These are phyloP conservation scores for Begonia loranthoides DNA, from an alignment of 306 rosid genomes.

Conservation along the genomic window DNA sequence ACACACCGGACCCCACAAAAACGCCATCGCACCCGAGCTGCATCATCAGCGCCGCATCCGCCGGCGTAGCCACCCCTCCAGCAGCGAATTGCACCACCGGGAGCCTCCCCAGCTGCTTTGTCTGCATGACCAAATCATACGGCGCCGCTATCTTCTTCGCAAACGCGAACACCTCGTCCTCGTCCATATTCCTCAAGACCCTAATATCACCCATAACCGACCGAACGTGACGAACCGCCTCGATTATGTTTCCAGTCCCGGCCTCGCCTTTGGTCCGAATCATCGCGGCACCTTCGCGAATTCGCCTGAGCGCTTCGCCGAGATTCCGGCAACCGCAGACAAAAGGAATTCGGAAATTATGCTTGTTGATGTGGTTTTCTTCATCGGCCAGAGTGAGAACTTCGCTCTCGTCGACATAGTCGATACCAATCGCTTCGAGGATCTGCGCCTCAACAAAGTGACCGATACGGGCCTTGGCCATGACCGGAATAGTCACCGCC, in stretches of 20 bases:
- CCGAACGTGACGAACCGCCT: slow-evolving; percentile 76
- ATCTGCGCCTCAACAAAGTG: slow-evolving; percentile 91
- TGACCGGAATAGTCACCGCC: slow-evolving; percentile 80
- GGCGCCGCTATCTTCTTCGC: slow-evolving; percentile 78
- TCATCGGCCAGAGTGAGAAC: slow-evolving; percentile 76
- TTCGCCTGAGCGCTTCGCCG: slow-evolving; percentile 73
- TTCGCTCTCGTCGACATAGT: slow-evolving; percentile 79
- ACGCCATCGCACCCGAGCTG: slow-evolving; percentile 86
- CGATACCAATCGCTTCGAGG: slow-evolving; percentile 72
- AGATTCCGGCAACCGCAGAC: slow-evolving; percentile 89
- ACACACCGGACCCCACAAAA: slow-evolving; percentile 80
- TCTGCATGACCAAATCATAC: slow-evolving; percentile 77
- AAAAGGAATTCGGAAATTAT: slow-evolving; percentile 71
- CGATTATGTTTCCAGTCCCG: slow-evolving; percentile 67
- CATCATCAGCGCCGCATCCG: slow-evolving; percentile 91
- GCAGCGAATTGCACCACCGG: slow-evolving; percentile 91
- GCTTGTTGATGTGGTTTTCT: slow-evolving; percentile 78
- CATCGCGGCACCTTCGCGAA: slow-evolving; percentile 89
- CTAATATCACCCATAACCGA: slow-evolving; percentile 78
- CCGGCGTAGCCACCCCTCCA: slow-evolving; percentile 88
- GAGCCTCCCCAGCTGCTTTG: slow-evolving; percentile 77
- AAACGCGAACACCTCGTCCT: slow-evolving; percentile 71
- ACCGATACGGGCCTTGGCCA: slow-evolving; percentile 92
- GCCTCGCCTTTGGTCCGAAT: slow-evolving; percentile 87
- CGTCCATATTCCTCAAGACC: slow-evolving; percentile 72